Evolutionary conservation across 305 asterid genomes (phyloP).

Genomic region (Ilex paraguariensis): DNA sequence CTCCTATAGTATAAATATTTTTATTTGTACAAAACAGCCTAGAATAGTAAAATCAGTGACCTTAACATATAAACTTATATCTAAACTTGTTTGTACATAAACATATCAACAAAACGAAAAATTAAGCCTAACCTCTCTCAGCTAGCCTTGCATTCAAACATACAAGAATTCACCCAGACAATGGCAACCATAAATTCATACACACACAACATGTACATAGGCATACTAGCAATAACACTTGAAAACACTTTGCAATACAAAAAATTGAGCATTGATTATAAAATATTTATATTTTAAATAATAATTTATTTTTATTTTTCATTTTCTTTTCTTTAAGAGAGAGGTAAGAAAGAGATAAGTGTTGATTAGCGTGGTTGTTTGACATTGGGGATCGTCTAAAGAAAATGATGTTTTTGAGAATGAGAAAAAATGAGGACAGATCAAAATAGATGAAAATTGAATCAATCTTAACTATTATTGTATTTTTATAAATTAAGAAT

Average conservation of each 20-base stretch:
- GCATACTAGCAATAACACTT: background rate
- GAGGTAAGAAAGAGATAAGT: no score
- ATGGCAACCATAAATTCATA: background rate
- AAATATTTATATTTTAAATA: no score
- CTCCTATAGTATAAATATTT: slow-evolving; percentile 81
- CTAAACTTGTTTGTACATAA: background rate
- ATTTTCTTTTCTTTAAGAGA: no score
- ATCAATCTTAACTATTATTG: no score
- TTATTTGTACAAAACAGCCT: slow-evolving; percentile 57
- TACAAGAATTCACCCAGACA: background rate
- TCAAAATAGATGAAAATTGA: no score
- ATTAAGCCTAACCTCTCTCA: slow-evolving; percentile 62
- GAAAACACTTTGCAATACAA: background rate
- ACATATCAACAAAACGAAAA: slow-evolving; percentile 2
- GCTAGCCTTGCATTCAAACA: slow-evolving; percentile 55
- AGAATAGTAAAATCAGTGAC: no score
- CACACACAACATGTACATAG: background rate
- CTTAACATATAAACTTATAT: background rate
- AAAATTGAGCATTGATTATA: background rate
- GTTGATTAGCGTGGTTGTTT: no score
- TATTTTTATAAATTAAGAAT: no score
- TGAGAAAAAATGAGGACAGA: no score
- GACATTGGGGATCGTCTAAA: no score
- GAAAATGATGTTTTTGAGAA: no score
- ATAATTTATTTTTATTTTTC: no score